These are phyloP conservation scores for Hymenochaete sp. DNA, from an alignment of 1,284 basidiomycete species.

Conservation along the genomic window DNA sequence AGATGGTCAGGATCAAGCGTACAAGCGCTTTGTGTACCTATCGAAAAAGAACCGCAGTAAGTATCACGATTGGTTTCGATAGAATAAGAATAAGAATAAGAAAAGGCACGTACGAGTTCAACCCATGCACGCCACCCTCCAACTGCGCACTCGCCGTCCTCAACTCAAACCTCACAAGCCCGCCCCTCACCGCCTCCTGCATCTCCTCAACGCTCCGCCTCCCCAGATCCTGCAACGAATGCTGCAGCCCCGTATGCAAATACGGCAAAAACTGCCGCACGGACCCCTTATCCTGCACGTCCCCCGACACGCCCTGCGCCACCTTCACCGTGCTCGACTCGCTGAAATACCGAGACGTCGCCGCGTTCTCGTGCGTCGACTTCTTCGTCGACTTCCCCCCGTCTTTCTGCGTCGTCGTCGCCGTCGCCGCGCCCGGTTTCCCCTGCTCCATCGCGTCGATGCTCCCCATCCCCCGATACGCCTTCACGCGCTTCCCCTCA, in stretches of 20 bases:
- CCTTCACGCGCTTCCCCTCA: conserved; percentile 97
- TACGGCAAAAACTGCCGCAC: conserved; percentile 90
- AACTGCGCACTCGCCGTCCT: conserved; percentile 93
- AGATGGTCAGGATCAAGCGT: conserved; percentile 12
- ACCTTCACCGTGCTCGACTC: conserved; percentile 94
- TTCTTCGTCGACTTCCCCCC: conserved; percentile 37
- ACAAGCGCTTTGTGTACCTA: conserved; percentile 17
- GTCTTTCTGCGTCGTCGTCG: conserved; percentile 4
- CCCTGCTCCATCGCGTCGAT: conserved; percentile 95
- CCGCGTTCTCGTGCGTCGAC: conserved; percentile 81
- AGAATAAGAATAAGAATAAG: neutral
- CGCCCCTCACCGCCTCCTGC: conserved; percentile 51
- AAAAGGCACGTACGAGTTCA: conserved; percentile 63
- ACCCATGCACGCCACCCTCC: conserved; percentile 91
- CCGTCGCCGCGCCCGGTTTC: conserved; percentile 32
- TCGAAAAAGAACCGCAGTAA: neutral
- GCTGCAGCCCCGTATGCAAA: conserved; percentile 86
- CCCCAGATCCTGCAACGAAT: conserved; percentile 94
- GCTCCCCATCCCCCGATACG: conserved; percentile 97
- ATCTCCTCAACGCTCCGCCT: conserved; percentile 61
- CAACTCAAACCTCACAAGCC: conserved; percentile 83
- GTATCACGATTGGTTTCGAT: neutral
- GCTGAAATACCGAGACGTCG: conserved; percentile 95
- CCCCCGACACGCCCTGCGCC: conserved; percentile 93
- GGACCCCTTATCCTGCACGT: conserved; percentile 96